Evolutionary conservation across 176 grass and related monocot genomes (phyloP).

Genomic region (Phyllostachys edulis): DNA sequence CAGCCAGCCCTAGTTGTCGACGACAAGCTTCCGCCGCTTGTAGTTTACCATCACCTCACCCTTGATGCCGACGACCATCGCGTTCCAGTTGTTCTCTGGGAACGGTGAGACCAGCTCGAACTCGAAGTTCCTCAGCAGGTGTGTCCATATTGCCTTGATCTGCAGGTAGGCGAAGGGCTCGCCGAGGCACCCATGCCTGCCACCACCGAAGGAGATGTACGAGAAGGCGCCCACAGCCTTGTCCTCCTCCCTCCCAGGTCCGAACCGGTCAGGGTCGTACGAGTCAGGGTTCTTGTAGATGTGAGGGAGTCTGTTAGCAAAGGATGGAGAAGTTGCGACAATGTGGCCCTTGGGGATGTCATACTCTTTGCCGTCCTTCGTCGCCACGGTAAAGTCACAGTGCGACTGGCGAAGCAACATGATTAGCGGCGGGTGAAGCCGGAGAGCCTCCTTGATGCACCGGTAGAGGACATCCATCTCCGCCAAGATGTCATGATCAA

Average conservation of each 20-base stretch:
- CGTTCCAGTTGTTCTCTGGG: constrained; percentile 85
- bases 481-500: constrained; percentile 87
- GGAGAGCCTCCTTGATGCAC: constrained; percentile 96
- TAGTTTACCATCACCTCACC: constrained; percentile 82
- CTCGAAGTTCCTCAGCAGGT: constrained; percentile 94
- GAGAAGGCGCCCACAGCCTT: constrained; percentile 86
- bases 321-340: constrained; percentile 76
- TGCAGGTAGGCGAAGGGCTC: constrained; percentile 93
- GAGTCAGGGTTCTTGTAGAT: constrained; percentile 86
- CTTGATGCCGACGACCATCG: constrained; percentile 95
- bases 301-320: constrained; percentile 83
- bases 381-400: constrained; percentile 73
- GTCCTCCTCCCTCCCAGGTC: constrained; percentile 82
- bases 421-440: constrained; percentile 86
- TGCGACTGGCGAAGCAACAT: constrained; percentile 93
- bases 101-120: constrained; percentile 89
- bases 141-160: constrained; percentile 95
- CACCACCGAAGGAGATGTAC: constrained; percentile 88
- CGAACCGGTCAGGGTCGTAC: constrained; percentile 76
- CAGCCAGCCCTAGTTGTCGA: constrained; percentile 41
- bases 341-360: constrained; percentile 98
- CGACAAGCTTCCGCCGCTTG: constrained; percentile 69
- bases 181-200: constrained; percentile 85
- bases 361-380: constrained; percentile 73
- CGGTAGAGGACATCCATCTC: constrained; percentile 97